Conservation (phyloP, 495 filamentous ascomycete genomes). For the Penicillium steckii region DNA sequence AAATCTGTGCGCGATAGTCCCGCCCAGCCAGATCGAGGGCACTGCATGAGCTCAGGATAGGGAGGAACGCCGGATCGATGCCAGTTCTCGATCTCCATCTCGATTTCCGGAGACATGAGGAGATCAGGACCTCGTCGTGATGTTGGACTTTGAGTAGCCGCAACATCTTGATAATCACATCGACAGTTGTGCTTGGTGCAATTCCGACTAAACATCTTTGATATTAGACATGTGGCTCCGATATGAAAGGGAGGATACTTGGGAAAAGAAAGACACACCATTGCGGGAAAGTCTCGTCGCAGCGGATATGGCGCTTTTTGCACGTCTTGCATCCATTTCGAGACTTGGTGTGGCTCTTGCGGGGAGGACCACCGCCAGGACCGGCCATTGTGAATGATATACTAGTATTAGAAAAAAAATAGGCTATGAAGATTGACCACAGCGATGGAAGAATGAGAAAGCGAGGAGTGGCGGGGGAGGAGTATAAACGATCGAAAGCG, state of each 20-base stretch:
- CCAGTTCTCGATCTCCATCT: conserved; percentile 80
- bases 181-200: conserved; percentile 98
- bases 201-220: conserved; percentile 68
- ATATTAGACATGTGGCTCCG: conserved; percentile 1
- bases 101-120: conserved; percentile 78
- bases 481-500: neutral
- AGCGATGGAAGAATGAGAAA: neutral
- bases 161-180: conserved; percentile 91
- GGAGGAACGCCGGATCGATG: conserved; percentile 80
- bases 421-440: neutral
- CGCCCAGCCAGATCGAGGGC: conserved; percentile 55
- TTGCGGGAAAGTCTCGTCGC: conserved; percentile 96
- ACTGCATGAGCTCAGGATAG: conserved; percentile 77
- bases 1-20: conserved; percentile 72
- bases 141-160: conserved; percentile 58
- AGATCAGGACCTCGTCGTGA: conserved; percentile 74
- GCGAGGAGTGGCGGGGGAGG: neutral
- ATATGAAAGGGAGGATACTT: too few relatives aligned
- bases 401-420: neutral
- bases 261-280: conserved; percentile 69
- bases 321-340: conserved; percentile 96
- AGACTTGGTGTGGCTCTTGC: conserved; percentile 92
- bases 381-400: conserved; percentile 40
- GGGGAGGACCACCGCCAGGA: conserved; percentile 53
- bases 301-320: conserved; percentile 95